Conservation (phyloP, 2,329 filamentous ascomycete genomes). For the Fusarium humuli region DNA sequence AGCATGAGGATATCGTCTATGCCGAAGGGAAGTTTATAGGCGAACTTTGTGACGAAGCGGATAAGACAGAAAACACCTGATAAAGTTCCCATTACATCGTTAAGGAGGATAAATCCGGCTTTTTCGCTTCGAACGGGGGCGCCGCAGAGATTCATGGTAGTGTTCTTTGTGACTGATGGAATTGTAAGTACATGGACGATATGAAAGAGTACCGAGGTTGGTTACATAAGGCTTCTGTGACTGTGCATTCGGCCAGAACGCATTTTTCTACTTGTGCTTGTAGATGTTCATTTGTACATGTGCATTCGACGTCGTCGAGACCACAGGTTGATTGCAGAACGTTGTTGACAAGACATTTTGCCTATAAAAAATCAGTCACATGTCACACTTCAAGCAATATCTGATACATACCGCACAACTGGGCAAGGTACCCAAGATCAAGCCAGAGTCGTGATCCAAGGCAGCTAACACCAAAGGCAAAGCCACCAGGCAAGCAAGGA, state of each 20-base stretch:
- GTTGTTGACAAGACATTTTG: background rate
- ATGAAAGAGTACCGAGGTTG: accelerated
- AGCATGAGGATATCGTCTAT: slow-evolving; percentile 55
- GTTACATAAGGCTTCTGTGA: background rate
- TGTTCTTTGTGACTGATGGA: slow-evolving; percentile 40
- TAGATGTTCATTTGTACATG: background rate
- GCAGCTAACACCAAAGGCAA: background rate
- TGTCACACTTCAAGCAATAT: no score
- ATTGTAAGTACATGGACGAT: background rate
- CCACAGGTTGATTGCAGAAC: background rate
- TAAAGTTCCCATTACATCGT: slow-evolving; percentile 49
- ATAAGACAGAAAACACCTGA: slow-evolving; percentile 54
- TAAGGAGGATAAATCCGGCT: slow-evolving; percentile 15
- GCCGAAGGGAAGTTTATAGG: slow-evolving; percentile 49
- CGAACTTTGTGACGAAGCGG: slow-evolving; percentile 54
- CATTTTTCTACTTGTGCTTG: background rate
- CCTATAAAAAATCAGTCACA: background rate
- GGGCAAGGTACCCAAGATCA: background rate
- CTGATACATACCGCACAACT: background rate
- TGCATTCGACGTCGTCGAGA: background rate
- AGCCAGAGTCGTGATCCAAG: background rate
- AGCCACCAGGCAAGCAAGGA: background rate
- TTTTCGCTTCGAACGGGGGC: slow-evolving; percentile 48
- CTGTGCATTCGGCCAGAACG: background rate
- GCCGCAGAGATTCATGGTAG: slow-evolving; percentile 44